Evolutionary conservation across 805 yeast species (phyloP), one percentile per base, ranked within the genome.

Genomic region (Metschnikowia arizonensis): DNA sequence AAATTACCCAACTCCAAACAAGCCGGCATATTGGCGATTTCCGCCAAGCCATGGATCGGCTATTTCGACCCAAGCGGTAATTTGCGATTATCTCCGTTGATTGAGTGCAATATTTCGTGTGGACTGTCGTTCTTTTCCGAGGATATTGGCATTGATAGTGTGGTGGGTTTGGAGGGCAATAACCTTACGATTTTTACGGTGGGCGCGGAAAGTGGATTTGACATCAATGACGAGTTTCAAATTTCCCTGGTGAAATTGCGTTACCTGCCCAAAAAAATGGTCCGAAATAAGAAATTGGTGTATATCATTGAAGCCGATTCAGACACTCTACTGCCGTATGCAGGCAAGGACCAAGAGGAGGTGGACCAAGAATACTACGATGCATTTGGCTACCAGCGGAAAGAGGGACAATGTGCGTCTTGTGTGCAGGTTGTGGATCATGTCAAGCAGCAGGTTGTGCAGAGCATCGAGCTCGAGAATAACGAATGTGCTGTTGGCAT

Each of bases 61-160:
- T 74, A 72, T 52, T 53, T 53, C 34, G 60, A 65, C n/a, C 32
- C 52, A 9, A 55, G 60, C 12, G 54, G 51, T 4, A 66, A 60
- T 25, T 72, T 76, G 46, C 72, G 69, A 44, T 51, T 79, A 14
- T 66, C 75, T 3, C 85, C 87, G 0, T 56, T 76, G 35, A 59
- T 69, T 17, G 74, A 65, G 46, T 70, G 68, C 26, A 62, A 61
- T 11, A 66, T 81, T 25, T 62, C 62, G 8, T 61, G 63, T 29
- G 84, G 82, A 0, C 64, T 78, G 8, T 65, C 80, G 0, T 81
- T 88, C 56, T 66, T 66, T 17, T 81, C 87, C 35, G 86, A 78
- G 47, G 93, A 85, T 48, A 65, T 71, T 23, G 74, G 74, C 8
- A 69, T 68, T n/a, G 71, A 66, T 42, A 91, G 91, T 1, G 65